Conservation (phyloP, 768 basidiomycete species). For the Trametes punicea region DNA sequence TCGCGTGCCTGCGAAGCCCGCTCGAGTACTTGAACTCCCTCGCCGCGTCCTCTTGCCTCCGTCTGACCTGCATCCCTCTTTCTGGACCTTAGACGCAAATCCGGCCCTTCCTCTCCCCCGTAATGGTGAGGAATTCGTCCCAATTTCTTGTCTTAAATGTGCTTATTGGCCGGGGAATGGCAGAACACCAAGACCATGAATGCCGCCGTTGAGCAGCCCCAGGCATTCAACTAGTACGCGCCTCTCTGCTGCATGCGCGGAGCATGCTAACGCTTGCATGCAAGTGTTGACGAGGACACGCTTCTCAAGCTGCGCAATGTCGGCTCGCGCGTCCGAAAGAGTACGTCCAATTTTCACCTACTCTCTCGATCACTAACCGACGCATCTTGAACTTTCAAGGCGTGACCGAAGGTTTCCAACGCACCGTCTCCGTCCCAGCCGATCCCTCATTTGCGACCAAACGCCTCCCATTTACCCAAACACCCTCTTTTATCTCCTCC, state of each 20-base stretch:
- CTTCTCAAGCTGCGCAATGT: conserved; percentile 21
- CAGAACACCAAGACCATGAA: background rate
- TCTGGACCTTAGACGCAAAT: too few species aligned
- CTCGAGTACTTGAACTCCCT: too few species aligned
- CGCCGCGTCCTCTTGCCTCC: too few species aligned
- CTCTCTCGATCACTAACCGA: background rate
- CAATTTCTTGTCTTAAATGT: background rate
- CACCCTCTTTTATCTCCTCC: conserved; percentile 21
- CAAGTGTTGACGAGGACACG: conserved; percentile 21
- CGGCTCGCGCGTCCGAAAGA: conserved; percentile 20
- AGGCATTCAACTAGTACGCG: conserved; percentile 16
- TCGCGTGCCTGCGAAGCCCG: too few species aligned
- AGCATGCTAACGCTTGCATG: background rate
- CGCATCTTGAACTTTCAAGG: conserved; percentile 7
- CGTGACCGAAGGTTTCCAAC: conserved; percentile 23
- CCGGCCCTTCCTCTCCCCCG: too few species aligned
- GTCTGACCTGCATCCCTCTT: too few species aligned
- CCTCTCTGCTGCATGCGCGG: background rate
- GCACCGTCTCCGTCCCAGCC: conserved; percentile 18
- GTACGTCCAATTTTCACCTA: conserved; percentile 2
- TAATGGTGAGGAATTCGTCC: background rate
- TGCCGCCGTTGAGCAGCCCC: conserved; percentile 1
- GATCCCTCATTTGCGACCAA: conserved; percentile 5
- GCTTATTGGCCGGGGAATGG: background rate
- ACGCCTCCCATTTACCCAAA: conserved; percentile 21